Conservation (phyloP, 345 rosid genomes). For the Syzygium jambos region DNA sequence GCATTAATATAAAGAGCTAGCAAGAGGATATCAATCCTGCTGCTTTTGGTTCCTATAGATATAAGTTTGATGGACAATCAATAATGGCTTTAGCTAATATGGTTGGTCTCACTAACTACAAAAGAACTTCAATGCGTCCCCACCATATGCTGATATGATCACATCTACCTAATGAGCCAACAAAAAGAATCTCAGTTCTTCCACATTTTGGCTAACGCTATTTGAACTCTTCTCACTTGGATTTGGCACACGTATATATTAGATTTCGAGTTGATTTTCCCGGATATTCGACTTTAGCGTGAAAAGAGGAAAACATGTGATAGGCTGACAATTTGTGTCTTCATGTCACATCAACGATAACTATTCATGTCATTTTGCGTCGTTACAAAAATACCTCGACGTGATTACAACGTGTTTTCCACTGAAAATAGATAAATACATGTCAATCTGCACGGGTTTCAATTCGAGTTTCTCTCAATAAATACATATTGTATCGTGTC, state of each 20-base stretch:
- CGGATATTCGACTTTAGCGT: neutral
- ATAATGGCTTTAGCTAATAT: neutral
- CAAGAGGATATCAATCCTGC: neutral
- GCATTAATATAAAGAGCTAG: neutral
- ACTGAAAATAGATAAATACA: neutral
- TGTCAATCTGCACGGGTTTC: neutral
- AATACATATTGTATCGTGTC: neutral
- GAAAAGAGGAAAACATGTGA: neutral
- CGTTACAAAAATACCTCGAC: neutral
- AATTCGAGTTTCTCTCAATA: neutral
- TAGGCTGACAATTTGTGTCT: neutral
- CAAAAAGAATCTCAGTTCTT: neutral
- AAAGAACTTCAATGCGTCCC: neutral
- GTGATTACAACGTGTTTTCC: neutral
- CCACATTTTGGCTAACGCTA: neutral
- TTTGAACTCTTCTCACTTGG: neutral
- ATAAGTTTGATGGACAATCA: neutral
- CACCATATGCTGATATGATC: neutral
- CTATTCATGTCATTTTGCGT: fast-evolving
- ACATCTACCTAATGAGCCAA: neutral
- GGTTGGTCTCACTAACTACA: neutral
- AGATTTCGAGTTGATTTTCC: neutral
- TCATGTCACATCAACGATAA: neutral
- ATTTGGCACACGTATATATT: neutral
- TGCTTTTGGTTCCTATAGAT: neutral